Evolutionary conservation across 2,329 filamentous ascomycete genomes (phyloP).

Genomic region (Periconia sp.): DNA sequence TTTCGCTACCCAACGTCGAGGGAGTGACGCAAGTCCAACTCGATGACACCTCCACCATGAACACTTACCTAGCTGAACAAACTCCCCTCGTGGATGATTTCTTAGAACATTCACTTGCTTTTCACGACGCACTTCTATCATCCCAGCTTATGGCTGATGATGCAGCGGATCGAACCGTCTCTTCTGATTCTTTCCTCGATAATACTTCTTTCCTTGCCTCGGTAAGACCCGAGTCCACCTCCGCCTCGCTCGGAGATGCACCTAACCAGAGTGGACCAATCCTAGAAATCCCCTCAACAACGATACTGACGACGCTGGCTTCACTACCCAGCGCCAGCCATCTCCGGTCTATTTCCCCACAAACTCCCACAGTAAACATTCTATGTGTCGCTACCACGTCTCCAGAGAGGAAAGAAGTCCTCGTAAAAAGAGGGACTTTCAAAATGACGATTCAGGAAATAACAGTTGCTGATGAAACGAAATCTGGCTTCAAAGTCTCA

Average conservation of each 20-base stretch:
- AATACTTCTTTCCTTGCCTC: constrained; percentile 33
- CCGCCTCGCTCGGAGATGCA: not conserved
- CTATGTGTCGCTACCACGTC: constrained; percentile 79
- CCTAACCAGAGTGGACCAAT: not conserved
- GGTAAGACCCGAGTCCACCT: constrained; percentile 18
- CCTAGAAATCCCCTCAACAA: constrained; percentile 18
- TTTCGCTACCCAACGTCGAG: constrained; percentile 18
- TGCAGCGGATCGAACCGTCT: constrained; percentile 32
- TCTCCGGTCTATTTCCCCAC: constrained; percentile 69
- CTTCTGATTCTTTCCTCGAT: constrained; percentile 37
- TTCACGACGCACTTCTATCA: constrained; percentile 67
- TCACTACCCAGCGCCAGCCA: constrained; percentile 69
- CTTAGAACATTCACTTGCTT: constrained; percentile 74
- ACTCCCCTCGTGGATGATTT: constrained; percentile 50
- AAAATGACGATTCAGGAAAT: constrained; percentile 44
- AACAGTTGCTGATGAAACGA: constrained; percentile 78
- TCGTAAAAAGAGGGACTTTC: constrained; percentile 64
- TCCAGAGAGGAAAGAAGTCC: constrained; percentile 66
- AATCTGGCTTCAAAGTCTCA: constrained; percentile 75
- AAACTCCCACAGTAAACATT: constrained; percentile 80
- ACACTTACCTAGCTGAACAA: constrained; percentile 26
- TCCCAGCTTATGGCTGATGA: constrained; percentile 51
- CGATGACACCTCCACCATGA: constrained; percentile 24
- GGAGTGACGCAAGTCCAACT: constrained; percentile 9
- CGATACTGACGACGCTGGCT: constrained; percentile 63